Evolutionary conservation across 129 eudicot species (phyloP).

Genomic region (Ambrosia trifida): DNA sequence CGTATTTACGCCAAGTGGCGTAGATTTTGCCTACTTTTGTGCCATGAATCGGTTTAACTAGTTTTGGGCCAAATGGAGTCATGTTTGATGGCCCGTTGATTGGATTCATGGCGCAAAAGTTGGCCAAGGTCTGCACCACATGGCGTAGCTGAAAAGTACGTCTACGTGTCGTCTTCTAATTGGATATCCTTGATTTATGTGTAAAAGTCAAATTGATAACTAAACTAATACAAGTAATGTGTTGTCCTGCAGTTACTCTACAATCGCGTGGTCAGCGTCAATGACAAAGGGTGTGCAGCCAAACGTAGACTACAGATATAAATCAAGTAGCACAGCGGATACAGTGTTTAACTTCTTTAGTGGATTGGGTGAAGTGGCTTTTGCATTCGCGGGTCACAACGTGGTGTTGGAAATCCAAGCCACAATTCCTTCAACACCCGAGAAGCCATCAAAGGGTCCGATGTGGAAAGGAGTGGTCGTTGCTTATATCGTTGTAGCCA

Average conservation of each 20-base stretch:
- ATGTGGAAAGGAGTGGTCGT: constrained; percentile 15
- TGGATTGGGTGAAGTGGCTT: constrained; percentile 56
- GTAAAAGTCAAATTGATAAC: not conserved
- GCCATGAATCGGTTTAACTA: not conserved
- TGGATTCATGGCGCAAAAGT: not conserved
- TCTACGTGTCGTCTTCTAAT: not conserved
- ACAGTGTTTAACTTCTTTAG: constrained; percentile 47
- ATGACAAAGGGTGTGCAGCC: constrained; percentile 46
- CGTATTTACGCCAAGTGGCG: not conserved
- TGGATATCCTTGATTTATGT: not conserved
- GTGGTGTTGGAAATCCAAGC: constrained; percentile 18
- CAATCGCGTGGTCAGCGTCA: constrained; percentile 51
- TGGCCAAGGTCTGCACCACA: not conserved
- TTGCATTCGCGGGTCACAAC: constrained; percentile 51
- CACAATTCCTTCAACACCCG: constrained; percentile 16
- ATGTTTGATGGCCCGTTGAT: not conserved
- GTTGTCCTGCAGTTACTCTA: constrained; percentile 41
- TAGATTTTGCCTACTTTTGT: not conserved
- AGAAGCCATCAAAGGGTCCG: constrained; percentile 16
- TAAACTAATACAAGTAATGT: not conserved
- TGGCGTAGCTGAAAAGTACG: not conserved
- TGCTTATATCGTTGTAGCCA: constrained; percentile 21
- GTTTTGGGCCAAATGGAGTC: not conserved
- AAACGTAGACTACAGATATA: constrained; percentile 36
- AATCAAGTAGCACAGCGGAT: constrained; percentile 30